phyloP scores from a whole-genome alignment of 2,329 filamentous ascomycete genomes.

The Penicillium occitanis region DNA sequence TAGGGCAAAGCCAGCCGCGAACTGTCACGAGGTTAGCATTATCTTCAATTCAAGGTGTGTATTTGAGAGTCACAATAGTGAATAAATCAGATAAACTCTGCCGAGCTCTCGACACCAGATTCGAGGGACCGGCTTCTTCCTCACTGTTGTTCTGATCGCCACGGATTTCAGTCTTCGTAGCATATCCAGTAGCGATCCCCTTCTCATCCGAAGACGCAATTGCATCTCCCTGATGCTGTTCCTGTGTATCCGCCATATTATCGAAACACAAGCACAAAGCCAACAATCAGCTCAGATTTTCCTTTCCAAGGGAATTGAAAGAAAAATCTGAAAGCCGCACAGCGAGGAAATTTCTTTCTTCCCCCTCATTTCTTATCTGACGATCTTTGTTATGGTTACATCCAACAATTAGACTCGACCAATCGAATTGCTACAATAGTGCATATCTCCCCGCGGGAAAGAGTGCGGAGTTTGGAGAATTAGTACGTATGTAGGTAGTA shows the following conservation, averaged over 20 bases:
- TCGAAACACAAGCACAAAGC: not conserved
- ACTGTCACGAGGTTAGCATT: slow-evolving; percentile 20
- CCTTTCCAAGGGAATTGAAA: not conserved
- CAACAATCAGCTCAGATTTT: too few species aligned
- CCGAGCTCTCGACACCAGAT: slow-evolving; percentile 24
- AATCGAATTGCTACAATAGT: not conserved
- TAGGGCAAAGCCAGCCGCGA: slow-evolving; percentile 32
- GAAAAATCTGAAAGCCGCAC: too few species aligned
- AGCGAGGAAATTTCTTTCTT: not conserved
- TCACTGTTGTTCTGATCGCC: not conserved
- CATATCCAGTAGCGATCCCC: not conserved
- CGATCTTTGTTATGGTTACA: not conserved
- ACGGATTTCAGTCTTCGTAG: not conserved
- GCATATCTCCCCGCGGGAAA: not conserved
- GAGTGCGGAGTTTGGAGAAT: not conserved
- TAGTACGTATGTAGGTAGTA: too few species aligned
- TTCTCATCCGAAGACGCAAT: not conserved
- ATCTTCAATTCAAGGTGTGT: not conserved
- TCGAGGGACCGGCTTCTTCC: slow-evolving; percentile 19
- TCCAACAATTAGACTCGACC: not conserved
- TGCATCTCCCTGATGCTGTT: not conserved
- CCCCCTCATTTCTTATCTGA: not conserved
- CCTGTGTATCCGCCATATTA: not conserved
- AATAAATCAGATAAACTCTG: slow-evolving; percentile 32
- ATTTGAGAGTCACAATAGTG: slow-evolving; percentile 27